Conservation (phyloP, 352 stramenopile genomes). For the Globisporangium splendens region DNA sequence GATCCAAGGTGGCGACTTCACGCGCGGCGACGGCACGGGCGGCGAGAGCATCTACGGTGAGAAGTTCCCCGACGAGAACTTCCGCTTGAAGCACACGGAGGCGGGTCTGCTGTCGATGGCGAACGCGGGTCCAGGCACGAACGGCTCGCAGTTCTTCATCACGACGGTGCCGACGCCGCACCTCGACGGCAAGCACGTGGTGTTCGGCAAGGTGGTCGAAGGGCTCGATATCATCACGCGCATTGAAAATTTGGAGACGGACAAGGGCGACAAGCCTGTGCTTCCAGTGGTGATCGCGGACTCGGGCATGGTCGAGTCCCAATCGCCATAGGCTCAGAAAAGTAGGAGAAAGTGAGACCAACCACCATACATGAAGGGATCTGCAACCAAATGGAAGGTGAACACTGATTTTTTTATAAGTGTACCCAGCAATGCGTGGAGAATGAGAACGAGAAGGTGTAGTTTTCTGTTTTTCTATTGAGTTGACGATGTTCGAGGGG, state of each 20-base stretch:
- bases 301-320: conserved; percentile 87
- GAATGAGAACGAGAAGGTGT: no score
- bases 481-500: no score
- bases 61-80: conserved; percentile 98
- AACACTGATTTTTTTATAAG: no score
- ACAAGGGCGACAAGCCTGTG: conserved; percentile 90
- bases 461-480: no score
- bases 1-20: conserved; percentile 97
- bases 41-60: conserved; percentile 93
- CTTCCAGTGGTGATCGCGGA: conserved; percentile 94
- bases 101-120: conserved; percentile 95
- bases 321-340: background rate
- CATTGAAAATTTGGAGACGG: conserved; percentile 90
- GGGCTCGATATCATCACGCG: conserved; percentile 90
- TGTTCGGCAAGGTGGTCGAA: conserved; percentile 94
- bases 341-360: background rate
- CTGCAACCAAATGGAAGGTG: no score
- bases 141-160: conserved; percentile 98
- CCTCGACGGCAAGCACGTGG: conserved; percentile 97
- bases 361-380: no score
- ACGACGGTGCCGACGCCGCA: conserved; percentile 92
- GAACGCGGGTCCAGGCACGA: conserved; percentile 95
- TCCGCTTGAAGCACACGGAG: conserved; percentile 95
- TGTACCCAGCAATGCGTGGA: no score
- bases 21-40: conserved; percentile 92